Conservation (phyloP, 805 yeast species). For the Barnettozyma botsteinii region DNA sequence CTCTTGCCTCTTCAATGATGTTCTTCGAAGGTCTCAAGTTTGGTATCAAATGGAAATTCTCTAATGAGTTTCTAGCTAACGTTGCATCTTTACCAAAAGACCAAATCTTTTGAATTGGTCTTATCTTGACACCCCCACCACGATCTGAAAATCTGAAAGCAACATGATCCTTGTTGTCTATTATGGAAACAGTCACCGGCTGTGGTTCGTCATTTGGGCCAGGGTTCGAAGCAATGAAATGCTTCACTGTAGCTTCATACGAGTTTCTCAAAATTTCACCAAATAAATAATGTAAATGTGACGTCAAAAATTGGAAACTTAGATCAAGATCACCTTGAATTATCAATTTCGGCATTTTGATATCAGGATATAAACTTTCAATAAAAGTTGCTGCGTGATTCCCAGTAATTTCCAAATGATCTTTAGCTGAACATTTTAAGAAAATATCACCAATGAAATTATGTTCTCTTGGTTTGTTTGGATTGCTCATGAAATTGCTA, state of each 20-base stretch:
- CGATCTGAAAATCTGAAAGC: conserved; percentile 78
- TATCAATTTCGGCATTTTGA: conserved; percentile 63
- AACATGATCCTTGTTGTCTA: conserved; percentile 60
- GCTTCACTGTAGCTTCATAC: conserved; percentile 69
- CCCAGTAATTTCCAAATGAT: conserved; percentile 55
- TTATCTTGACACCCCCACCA: conserved; percentile 79
- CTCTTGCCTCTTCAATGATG: conserved; percentile 25
- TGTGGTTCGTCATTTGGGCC: conserved; percentile 42
- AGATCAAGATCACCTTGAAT: conserved; percentile 69
- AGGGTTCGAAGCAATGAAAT: conserved; percentile 30
- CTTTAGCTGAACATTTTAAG: conserved; percentile 67
- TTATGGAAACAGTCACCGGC: conserved; percentile 72
- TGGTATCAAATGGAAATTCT: conserved; percentile 65
- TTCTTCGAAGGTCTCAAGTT: conserved; percentile 33
- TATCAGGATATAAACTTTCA: conserved; percentile 43
- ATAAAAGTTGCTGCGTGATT: conserved; percentile 46
- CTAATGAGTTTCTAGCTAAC: conserved; percentile 50
- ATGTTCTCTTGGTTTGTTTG: conserved; percentile 40
- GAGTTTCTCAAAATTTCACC: conserved; percentile 88
- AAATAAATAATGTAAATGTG: conserved; percentile 79
- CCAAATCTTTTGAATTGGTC: conserved; percentile 65
- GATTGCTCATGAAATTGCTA: conserved; percentile 48
- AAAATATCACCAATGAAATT: conserved; percentile 71
- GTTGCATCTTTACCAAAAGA: conserved; percentile 74
- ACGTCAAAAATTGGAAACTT: conserved; percentile 74